These are phyloP conservation scores for Dorcoceras hygrometricum DNA, from an alignment of 257 asterid genomes.

Conservation along the genomic window DNA sequence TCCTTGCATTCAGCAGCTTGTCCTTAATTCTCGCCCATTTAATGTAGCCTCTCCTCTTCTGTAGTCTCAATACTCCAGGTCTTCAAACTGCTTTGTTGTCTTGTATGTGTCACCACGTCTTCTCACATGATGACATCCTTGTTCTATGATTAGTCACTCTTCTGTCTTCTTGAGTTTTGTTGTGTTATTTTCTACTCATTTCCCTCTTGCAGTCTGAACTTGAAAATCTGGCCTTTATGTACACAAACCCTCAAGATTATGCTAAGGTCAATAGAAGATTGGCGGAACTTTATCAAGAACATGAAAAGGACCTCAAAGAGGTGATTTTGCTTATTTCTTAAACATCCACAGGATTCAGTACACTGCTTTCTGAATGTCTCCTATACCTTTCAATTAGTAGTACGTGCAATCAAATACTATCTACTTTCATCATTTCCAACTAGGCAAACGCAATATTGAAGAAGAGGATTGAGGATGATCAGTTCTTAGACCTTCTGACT, in stretches of 20 bases:
- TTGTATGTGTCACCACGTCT: constrained; percentile 2
- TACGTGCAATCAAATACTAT: not conserved
- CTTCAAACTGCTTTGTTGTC: not conserved
- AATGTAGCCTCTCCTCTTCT: no score
- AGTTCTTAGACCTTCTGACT: constrained; percentile 77
- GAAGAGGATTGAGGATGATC: constrained; percentile 82
- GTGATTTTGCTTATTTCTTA: constrained; percentile 33
- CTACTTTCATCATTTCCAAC: constrained; percentile 21
- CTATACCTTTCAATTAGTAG: not conserved
- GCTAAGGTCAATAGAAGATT: constrained; percentile 69
- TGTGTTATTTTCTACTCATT: constrained; percentile 17
- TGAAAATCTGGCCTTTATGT: constrained; percentile 85
- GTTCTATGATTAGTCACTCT: not conserved
- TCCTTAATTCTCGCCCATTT: no score
- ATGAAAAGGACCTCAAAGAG: constrained; percentile 83
- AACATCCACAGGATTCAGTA: not conserved
- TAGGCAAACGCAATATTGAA: constrained; percentile 74
- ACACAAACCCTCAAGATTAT: constrained; percentile 78
- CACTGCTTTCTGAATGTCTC: not conserved
- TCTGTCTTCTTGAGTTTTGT: not conserved
- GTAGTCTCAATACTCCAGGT: not conserved
- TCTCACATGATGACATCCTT: constrained; percentile 6
- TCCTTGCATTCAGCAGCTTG: no score
- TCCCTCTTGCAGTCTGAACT: constrained; percentile 74
- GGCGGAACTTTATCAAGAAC: constrained; percentile 71